Base-by-base conservation (phyloP, 208 protist genomes). In the Sergeia podlipaevii region DNA sequence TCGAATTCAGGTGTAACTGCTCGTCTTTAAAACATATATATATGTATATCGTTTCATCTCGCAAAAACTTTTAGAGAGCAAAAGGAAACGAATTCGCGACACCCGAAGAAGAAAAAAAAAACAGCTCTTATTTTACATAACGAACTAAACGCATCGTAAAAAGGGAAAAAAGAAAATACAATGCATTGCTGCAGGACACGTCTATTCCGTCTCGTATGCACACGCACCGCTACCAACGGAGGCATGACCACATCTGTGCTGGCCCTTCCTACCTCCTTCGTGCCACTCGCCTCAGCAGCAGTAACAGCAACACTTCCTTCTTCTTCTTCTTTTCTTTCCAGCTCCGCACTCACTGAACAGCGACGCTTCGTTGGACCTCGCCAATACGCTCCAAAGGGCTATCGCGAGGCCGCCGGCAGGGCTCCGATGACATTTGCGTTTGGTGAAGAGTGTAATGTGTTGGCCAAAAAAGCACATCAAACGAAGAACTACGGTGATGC, bases 401-500 rank as follows among this genome's bases (percentile, higher is more conserved):
- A 80, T 52, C 80, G 87, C 27, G 87, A 95, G 62, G 84, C 78
- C 7, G 84, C 87, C 11, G 80, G 72, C 21, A 80, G 81, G 13
- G 81, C 74, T 8, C 87, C 87, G 2, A 95, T 95, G 87, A 82
- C 73, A 8, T 83, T 77, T 52, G 87, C 87, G 48, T 89, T 95
- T 47, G 83, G 87, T 5, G 83, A 95, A 50, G 84, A 95, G 55
- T 95, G 80, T 67, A 90, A 91, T 51, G 56, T 59, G 23, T 66
- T 95, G 4, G 88, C 88, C 39, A 83, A 88, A 54, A 70, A 74
- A 21, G 84, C 88, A 15, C 74, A 95, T 44, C 79, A 90, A 47
- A 89, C 80, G 29, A 86, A 88, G 50, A 95, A 95, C 74, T 92
- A 89, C 60, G 84, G 88, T 18, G 88, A 95, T 59, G 88, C 88